These are phyloP conservation scores for Blastocystis sp. DNA, from an alignment of 352 stramenopile genomes.

Conservation along the genomic window DNA sequence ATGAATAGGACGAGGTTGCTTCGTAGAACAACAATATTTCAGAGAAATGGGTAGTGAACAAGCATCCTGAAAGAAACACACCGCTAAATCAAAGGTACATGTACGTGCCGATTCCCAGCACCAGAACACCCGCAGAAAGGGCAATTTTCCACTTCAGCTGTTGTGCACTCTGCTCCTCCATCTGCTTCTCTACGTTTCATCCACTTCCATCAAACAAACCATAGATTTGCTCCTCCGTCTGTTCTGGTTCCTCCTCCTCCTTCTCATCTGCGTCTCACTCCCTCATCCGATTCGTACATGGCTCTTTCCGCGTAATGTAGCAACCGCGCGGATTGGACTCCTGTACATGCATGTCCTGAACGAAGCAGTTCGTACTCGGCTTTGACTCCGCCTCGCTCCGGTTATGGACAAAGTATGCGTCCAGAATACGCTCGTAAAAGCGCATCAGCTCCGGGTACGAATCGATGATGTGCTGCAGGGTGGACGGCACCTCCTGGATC, in stretches of 20 bases:
- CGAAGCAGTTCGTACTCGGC: conserved; percentile 3
- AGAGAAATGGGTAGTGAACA: no score
- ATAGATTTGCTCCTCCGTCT: conserved; percentile 8
- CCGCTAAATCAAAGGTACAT: background rate
- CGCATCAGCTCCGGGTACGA: conserved; percentile 4
- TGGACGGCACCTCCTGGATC: conserved; percentile 21
- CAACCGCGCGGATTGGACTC: conserved; percentile 14
- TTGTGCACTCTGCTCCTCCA: conserved; percentile 22
- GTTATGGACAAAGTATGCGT: conserved; percentile 1
- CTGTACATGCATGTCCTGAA: conserved; percentile 4
- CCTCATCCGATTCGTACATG: background rate
- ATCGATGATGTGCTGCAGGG: conserved; percentile 6
- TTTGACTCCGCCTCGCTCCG: background rate
- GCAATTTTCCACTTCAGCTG: conserved; percentile 24
- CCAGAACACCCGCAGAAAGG: background rate
- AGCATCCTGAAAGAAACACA: background rate
- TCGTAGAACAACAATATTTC: no score
- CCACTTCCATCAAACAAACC: background rate
- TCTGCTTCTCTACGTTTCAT: conserved; percentile 24
- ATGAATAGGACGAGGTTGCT: no score
- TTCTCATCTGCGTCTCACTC: conserved; percentile 5
- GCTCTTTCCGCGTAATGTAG: conserved; percentile 24
- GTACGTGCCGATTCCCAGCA: background rate
- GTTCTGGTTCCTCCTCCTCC: conserved; percentile 1
- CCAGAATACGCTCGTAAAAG: conserved; percentile 16